Evolutionary conservation across 2,329 filamentous ascomycete genomes (phyloP).

Genomic region (Sclerotinia trifoliorum): DNA sequence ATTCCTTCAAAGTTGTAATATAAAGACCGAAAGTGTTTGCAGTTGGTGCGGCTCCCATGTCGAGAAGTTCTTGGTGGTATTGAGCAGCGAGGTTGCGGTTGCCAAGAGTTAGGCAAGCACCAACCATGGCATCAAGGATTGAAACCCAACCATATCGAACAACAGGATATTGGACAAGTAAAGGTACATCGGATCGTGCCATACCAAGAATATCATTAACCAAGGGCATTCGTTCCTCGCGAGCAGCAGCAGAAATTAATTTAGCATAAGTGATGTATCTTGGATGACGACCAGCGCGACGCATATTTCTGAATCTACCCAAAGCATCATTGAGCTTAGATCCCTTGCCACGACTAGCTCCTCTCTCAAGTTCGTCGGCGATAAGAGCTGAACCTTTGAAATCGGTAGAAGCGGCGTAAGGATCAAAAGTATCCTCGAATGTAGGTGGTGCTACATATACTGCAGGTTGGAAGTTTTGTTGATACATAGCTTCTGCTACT

Average conservation of each 20-base stretch:
- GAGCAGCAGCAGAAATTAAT: slow-evolving; percentile 85
- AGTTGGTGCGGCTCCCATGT: slow-evolving; percentile 87
- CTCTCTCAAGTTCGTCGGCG: slow-evolving; percentile 82
- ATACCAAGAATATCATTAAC: slow-evolving; percentile 86
- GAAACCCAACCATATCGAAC: slow-evolving; percentile 96
- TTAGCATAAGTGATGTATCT: slow-evolving; percentile 97
- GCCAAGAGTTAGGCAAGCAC: slow-evolving; percentile 80
- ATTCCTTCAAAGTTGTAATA: slow-evolving; percentile 98
- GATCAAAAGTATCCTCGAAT: slow-evolving; percentile 83
- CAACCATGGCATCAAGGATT: slow-evolving; percentile 95
- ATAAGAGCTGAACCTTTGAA: slow-evolving; percentile 91
- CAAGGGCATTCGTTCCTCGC: slow-evolving; percentile 76
- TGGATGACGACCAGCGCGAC: slow-evolving; percentile 84
- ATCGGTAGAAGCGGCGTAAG: slow-evolving; percentile 85
- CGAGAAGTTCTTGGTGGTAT: slow-evolving; percentile 86
- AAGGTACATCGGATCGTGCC: slow-evolving; percentile 84
- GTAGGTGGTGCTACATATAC: slow-evolving; percentile 56
- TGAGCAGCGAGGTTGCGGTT: slow-evolving; percentile 78
- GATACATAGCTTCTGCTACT: slow-evolving; percentile 48
- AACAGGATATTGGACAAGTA: slow-evolving; percentile 77
- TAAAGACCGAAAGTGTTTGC: slow-evolving; percentile 98
- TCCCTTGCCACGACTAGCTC: slow-evolving; percentile 60
- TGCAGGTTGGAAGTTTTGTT: slow-evolving; percentile 50
- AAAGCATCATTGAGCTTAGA: slow-evolving; percentile 78
- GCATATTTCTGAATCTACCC: slow-evolving; percentile 85